Percentiles rank a stretch among this genome's conserved stretches.
phyloP scores from a whole-genome alignment of 2,329 filamentous ascomycete genomes.

The Beauveria pseudobassiana region DNA sequence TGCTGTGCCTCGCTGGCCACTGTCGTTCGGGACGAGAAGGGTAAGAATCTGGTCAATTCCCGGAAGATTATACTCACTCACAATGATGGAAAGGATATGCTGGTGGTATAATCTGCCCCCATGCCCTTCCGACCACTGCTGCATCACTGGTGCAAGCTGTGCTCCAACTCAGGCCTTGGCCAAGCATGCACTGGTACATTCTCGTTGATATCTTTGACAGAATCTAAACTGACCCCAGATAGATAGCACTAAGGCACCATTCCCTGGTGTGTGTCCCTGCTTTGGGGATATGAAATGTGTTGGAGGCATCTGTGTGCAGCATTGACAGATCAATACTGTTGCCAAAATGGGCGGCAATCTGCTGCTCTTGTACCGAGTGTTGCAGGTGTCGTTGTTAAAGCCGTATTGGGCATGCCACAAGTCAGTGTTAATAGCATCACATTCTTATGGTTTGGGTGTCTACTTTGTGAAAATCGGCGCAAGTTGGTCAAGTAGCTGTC shows the following conservation, averaged over 20 bases:
- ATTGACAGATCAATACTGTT: background rate
- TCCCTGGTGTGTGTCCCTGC: constrained; percentile 1
- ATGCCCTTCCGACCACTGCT: background rate
- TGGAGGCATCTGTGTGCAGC: background rate
- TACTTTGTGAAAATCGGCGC: too few relatives aligned
- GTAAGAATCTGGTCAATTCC: background rate
- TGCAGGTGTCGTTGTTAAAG: background rate
- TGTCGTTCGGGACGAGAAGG: background rate
- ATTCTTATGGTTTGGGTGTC: too few relatives aligned
- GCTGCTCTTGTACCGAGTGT: background rate
- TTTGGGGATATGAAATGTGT: background rate
- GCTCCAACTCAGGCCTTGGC: background rate
- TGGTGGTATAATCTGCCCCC: background rate
- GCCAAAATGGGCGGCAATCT: background rate
- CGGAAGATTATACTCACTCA: background rate
- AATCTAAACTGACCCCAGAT: background rate
- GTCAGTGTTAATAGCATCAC: too few relatives aligned
- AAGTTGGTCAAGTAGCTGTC: too few relatives aligned
- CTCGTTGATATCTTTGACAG: background rate
- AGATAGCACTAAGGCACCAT: background rate
- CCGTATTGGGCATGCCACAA: too few relatives aligned
- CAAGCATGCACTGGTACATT: background rate
- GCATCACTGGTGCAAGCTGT: background rate
- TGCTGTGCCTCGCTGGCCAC: background rate
- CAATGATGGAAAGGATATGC: background rate